A percentile compares a stretch with the other conserved stretches of the same genome.
Evolutionary conservation across 768 basidiomycete species (phyloP).

Genomic region (Clitopilus passeckerianus): DNA sequence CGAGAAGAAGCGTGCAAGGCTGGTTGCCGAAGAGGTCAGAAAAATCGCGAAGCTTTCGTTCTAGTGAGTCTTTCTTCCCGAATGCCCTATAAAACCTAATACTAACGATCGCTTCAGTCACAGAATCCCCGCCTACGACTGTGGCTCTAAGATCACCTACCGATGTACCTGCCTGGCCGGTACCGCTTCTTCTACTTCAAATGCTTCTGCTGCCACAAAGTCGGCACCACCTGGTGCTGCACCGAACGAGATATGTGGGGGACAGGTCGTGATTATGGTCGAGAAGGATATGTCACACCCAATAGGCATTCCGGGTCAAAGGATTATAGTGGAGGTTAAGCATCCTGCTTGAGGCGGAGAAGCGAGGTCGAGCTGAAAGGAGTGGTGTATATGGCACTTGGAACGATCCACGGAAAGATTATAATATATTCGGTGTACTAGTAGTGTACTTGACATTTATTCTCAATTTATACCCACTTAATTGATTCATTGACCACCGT

Average conservation of each 20-base stretch:
- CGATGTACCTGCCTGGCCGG: not conserved
- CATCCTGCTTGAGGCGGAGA: not conserved
- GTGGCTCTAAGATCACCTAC: not conserved
- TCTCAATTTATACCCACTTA: too few relatives aligned
- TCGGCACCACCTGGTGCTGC: not conserved
- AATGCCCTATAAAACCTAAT: not conserved
- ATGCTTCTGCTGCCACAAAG: not conserved
- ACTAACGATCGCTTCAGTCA: not conserved
- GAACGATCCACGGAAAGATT: too few relatives aligned
- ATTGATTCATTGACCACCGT: too few relatives aligned
- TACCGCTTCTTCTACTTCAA: not conserved
- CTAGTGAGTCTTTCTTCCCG: constrained; percentile 16
- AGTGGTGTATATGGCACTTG: too few relatives aligned
- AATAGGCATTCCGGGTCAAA: not conserved
- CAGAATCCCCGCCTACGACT: not conserved
- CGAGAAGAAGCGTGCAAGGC: constrained; percentile 14
- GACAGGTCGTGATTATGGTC: not conserved
- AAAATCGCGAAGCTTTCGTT: constrained; percentile 22
- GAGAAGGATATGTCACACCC: not conserved
- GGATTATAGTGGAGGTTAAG: not conserved
- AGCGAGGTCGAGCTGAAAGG: not conserved
- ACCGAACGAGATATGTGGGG: not conserved
- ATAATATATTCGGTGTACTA: too few relatives aligned
- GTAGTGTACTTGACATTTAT: too few relatives aligned
- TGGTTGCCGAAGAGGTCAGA: constrained; percentile 22